These are phyloP conservation scores for Pyrus bretschneideri DNA, from an alignment of 306 rosid species.

Conservation along the genomic window DNA sequence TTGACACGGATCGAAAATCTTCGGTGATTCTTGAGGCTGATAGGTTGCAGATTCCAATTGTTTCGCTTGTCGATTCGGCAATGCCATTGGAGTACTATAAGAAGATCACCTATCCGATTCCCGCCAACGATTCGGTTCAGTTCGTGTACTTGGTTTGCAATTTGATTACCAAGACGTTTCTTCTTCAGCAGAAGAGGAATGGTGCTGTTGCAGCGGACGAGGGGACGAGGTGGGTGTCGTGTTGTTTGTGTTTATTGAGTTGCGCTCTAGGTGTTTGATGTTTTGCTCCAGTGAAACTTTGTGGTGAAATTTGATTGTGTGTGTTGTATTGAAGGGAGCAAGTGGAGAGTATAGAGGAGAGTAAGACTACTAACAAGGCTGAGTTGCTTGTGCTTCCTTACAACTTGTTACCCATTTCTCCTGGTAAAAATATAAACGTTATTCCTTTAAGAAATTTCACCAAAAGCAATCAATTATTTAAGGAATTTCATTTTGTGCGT, in stretches of 20 bases:
- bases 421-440: background rate
- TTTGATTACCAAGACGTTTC: conserved; percentile 65
- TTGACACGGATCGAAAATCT: conserved; percentile 61
- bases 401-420: conserved; percentile 1
- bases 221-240: background rate
- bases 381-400: conserved; percentile 46
- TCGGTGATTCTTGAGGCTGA: conserved; percentile 60
- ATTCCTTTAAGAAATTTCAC: background rate
- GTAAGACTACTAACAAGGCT: conserved; percentile 20
- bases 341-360: conserved; percentile 25
- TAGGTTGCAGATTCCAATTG: conserved; percentile 64
- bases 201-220: conserved; percentile 3
- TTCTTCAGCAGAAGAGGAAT: conserved; percentile 33
- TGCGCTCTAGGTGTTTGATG: background rate
- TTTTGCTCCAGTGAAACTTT: background rate
- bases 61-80: conserved; percentile 59
- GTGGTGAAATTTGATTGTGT: background rate
- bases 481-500: background rate
- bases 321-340: conserved; percentile 25
- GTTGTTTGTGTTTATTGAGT: background rate
- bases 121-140: conserved; percentile 61
- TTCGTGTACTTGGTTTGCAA: conserved; percentile 73
- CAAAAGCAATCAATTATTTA: background rate
- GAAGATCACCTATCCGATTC: conserved; percentile 67
- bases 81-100: conserved; percentile 46